Base-by-base conservation (phyloP, 2,329 filamentous ascomycete genomes). In the Chaetomium olivaceum region DNA sequence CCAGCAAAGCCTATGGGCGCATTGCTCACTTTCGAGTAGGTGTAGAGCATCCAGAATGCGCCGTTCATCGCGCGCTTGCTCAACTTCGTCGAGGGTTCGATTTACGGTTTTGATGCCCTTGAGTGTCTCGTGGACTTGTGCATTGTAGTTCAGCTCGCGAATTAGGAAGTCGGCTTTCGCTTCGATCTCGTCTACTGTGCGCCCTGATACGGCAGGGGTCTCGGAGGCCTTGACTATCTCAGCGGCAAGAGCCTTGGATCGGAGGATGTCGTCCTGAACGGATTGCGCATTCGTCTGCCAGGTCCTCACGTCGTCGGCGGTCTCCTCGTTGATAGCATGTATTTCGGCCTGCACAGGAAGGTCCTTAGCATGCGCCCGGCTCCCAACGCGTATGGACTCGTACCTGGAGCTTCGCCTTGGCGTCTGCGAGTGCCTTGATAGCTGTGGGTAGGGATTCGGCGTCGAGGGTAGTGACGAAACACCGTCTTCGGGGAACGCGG, bases 201-300 rank as follows among this genome's bases (percentile, higher is more conserved):
- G 80, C 3, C 85, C 86, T 0, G 83, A 84, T 1, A 82, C 77
- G 58, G 81, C 81, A 1, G 84, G 84, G 1, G 82, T 86, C 73
- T 94, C 90, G 61, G 93, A 89, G 72, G 92, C 87, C 54, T 88
- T 85, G 5, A 94, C 85, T 65, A 98, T 96, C 65, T 93, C 88
- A 73, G 89, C 89, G 25, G 94, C 93, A 43, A 93, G 88, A 19
- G 86, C 84, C 73, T 92, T 89, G 27, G 92, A 94, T 56, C 87
- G 86, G 72, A 91, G 87, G 70, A 97, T 94, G 74, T 97, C 94
- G 68, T 89, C 86, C 76, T 96, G 92, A 8, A 97, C 85, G 61
- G 89, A 87, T 77, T 92, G 92, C 57, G 93, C 92, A 76, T 95
- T 92, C 60, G 83, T 80, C 64, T 96, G 91, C 94, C 94, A 98